Conservation (phyloP, 305 asterid genomes). For the Vinca major region DNA sequence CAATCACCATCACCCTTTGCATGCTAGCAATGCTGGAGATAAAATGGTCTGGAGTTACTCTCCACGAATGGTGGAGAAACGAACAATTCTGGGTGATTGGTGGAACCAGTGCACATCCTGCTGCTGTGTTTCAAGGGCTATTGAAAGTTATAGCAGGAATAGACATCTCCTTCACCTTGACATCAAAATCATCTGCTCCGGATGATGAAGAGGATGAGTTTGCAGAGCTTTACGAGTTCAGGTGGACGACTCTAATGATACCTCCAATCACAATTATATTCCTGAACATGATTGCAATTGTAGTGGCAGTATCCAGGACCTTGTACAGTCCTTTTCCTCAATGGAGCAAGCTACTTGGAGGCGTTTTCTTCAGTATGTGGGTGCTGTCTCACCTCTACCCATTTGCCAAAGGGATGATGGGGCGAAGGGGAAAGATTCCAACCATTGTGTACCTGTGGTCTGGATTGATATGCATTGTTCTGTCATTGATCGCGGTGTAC, state of each 20-base stretch:
- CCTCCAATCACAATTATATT: slow-evolving; percentile 75
- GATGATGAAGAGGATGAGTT: slow-evolving; percentile 71
- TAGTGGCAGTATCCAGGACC: slow-evolving; percentile 61
- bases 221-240: slow-evolving; percentile 71
- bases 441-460: slow-evolving; percentile 83
- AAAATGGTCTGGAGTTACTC: slow-evolving; percentile 79
- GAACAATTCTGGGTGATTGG: slow-evolving; percentile 95
- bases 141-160: slow-evolving; percentile 78
- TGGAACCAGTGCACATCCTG: slow-evolving; percentile 89
- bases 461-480: slow-evolving; percentile 61
- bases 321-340: slow-evolving; percentile 73
- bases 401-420: slow-evolving; percentile 81
- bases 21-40: slow-evolving; percentile 68
- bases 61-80: slow-evolving; percentile 92
- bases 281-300: slow-evolving; percentile 64
- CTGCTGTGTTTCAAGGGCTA: slow-evolving; percentile 79
- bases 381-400: slow-evolving; percentile 90
- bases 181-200: slow-evolving; percentile 62
- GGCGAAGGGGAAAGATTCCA: slow-evolving; percentile 70
- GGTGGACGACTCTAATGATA: slow-evolving; percentile 74
- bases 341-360: slow-evolving; percentile 85
- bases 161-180: slow-evolving; percentile 70
- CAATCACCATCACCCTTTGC: slow-evolving; percentile 57
- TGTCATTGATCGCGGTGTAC: slow-evolving; percentile 64
- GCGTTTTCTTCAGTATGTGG: slow-evolving; percentile 87